Evolutionary conservation across 768 basidiomycete genomes (phyloP), one percentile per base, ranked within the genome.

Genomic region (Botryobasidium botryosum): DNA sequence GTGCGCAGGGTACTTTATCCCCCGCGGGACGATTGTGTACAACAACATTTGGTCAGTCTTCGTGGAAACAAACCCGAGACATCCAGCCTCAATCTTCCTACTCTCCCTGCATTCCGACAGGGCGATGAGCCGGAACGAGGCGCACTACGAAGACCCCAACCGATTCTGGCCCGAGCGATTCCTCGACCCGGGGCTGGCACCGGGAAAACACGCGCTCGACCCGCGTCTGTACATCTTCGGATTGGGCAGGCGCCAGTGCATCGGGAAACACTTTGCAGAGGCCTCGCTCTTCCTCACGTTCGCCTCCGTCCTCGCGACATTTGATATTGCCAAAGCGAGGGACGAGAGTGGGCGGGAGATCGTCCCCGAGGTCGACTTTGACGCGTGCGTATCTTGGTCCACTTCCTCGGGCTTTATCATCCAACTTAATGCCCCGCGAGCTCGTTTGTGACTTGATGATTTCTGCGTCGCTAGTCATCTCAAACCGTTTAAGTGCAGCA

Each of bases 111-210:
- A 33, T 10, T 10, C 32, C 32, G 17, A 40, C 21, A 45, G 47
- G 47, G 44, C n/a, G 18, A 31, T 49, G 18, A 20, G 27, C 15
- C 46, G 38, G 15, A 32, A 48, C 27, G 17, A 20, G 17, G 29
- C 18, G 6, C 8, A 24, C 6, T 47, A 35, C 27, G 6, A 12
- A 12, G 6, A n/a, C 48, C 49, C 49, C 13, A 28, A 27, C 12
- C 12, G 20, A 8, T 50, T 50, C 24, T 24, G 29, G 23, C 49
- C 49, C 17, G 47, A 48, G 21, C 49, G 49, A 4, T 49, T 31
- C 12, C 24, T 26, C 13, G 40, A 29, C 29, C 12, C 21, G n/a
- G n/a, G n/a, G n/a, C n/a, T n/a, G n/a, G n/a, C n/a, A n/a, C n/a
- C n/a, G 28, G 23, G 12, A 12, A 31, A n/a, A n/a, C n/a, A n/a